A percentile compares a stretch with the other conserved stretches of the same genome.
These are phyloP conservation scores for Tricholoma sp. DNA, from an alignment of 768 basidiomycete genomes.

Conservation along the genomic window DNA sequence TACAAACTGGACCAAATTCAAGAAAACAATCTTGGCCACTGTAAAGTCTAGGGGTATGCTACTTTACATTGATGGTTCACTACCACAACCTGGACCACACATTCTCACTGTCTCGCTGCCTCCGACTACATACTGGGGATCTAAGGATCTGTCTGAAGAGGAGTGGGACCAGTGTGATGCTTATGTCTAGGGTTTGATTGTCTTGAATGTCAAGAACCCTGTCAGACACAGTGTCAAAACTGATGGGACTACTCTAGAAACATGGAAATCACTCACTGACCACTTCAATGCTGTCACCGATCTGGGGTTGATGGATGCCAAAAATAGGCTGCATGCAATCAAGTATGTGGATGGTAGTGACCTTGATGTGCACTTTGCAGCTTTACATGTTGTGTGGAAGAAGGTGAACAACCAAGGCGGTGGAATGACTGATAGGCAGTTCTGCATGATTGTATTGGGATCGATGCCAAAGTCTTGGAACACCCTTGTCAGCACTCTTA, in stretches of 20 bases:
- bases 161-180: neutral
- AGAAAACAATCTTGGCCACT: neutral
- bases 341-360: neutral
- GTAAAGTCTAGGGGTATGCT: neutral
- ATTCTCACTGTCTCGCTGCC: neutral
- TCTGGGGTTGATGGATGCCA: neutral
- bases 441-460: too few relatives aligned
- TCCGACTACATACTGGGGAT: neutral
- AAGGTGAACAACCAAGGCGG: too few relatives aligned
- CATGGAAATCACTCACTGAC: slow-evolving; percentile 2
- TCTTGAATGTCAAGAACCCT: too few relatives aligned
- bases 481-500: neutral
- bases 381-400: too few relatives aligned
- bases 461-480: too few relatives aligned
- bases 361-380: too few relatives aligned
- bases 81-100: neutral
- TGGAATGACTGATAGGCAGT: neutral
- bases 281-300: neutral
- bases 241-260: neutral
- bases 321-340: neutral
- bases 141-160: neutral
- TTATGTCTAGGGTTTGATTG: too few relatives aligned
- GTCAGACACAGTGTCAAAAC: neutral
- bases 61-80: neutral
- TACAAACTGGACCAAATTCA: neutral